These are phyloP conservation scores for Boletus sp. DNA, from an alignment of 768 basidiomycete species.

Conservation along the genomic window DNA sequence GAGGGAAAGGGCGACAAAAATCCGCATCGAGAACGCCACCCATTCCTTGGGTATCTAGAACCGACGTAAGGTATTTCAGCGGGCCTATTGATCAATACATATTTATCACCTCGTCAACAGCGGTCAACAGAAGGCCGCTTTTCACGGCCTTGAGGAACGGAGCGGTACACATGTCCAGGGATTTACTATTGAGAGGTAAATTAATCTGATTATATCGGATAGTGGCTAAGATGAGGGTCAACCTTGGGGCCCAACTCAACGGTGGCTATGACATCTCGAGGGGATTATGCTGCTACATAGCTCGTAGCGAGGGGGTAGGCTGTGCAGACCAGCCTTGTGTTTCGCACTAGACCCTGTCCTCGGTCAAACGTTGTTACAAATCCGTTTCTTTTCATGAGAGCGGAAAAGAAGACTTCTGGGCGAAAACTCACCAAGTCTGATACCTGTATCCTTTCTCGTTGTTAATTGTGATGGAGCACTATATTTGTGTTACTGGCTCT, in stretches of 20 bases:
- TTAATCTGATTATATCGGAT: slow-evolving; percentile 23
- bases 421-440: slow-evolving; percentile 14
- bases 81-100: slow-evolving; percentile 16
- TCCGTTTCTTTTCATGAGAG: slow-evolving; percentile 9
- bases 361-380: slow-evolving; percentile 9
- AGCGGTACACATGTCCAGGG: slow-evolving; percentile 1
- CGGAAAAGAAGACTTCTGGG: neutral
- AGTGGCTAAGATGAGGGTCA: slow-evolving; percentile 11
- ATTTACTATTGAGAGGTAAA: slow-evolving; percentile 30
- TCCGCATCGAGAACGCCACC: neutral
- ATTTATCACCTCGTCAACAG: slow-evolving; percentile 22
- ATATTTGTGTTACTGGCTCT: slow-evolving; percentile 30
- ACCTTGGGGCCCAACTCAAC: slow-evolving; percentile 12
- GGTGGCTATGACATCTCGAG: slow-evolving; percentile 17
- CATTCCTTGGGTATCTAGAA: neutral
- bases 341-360: slow-evolving; percentile 17
- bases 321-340: slow-evolving; percentile 10
- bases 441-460: slow-evolving; percentile 28
- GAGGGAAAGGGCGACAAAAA: neutral
- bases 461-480: slow-evolving; percentile 32
- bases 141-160: slow-evolving; percentile 14
- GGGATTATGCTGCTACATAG: neutral
- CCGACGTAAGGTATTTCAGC: slow-evolving; percentile 2
- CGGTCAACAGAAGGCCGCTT: slow-evolving; percentile 13
- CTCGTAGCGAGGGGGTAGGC: neutral